Evolutionary conservation across 768 basidiomycete species (phyloP), one percentile per base, ranked within the genome.

Genomic region (Hortiboletus flavorubellus): DNA sequence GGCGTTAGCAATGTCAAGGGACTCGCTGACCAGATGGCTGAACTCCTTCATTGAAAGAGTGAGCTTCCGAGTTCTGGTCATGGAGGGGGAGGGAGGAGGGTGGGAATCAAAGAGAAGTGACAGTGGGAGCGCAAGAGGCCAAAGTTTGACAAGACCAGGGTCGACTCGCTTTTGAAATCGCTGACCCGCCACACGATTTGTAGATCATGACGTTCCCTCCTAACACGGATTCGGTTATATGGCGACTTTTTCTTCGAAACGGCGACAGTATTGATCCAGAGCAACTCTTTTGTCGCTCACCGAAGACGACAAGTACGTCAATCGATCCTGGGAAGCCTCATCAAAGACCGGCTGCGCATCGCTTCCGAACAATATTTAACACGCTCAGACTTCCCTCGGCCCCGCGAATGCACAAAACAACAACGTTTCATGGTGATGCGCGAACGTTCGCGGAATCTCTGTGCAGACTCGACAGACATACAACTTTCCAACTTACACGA

Each of bases 11-110:
- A 63, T 37, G 53, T 72, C 69, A 12, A 69, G 63, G 18, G 70
- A 72, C 63, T 70, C 70, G 63, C 62, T 59, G 56, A 72, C 59
- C 61, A 72, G 65, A 54, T 69, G 69, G 57, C 65, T 72, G 39
- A 72, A 72, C 59, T 70, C 71, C 43, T 53, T 69, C 49, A 72
- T 37, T 4, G 68, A 55, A 52, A 70, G 58, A 23, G 70, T 69
- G 53, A 59, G 41, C 49, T 66, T 68, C 31, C 63, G 59, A 6
- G 65, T 52, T 47, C 68, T 59, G 56, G 68, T 59, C 68, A 70
- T 70, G 58, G 49, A 43, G 48, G 52, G 9, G 3, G 38, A 26
- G 35, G 46, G 40, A 30, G 35, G 31, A 49, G 49, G n/a, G 54
- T 38, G 12, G 43, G 38, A 30, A 44, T 15, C 23, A 52, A 58